Conservation (phyloP, 805 yeast genomes). For the Grigorovia yakushimaensis region DNA sequence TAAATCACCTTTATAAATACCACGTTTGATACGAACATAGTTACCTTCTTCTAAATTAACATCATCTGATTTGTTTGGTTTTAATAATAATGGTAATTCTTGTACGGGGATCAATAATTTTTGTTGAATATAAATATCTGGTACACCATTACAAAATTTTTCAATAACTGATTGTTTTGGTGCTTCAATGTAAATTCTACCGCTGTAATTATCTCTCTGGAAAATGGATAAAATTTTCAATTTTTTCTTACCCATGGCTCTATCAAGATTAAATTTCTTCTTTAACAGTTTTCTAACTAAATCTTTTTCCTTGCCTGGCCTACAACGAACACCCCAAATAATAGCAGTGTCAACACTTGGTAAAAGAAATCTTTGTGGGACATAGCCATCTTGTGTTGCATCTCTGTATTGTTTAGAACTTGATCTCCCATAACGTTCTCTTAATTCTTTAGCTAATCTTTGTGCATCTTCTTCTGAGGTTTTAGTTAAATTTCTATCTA, state of each 20-base stretch:
- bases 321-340: constrained; percentile 90
- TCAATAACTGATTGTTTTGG: constrained; percentile 86
- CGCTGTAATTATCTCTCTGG: constrained; percentile 87
- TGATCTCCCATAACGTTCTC: constrained; percentile 84
- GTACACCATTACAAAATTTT: constrained; percentile 79
- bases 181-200: constrained; percentile 91
- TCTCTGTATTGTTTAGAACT: constrained; percentile 65
- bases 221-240: constrained; percentile 80
- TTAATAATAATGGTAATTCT: constrained; percentile 86
- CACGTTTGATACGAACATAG: constrained; percentile 83
- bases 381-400: constrained; percentile 71
- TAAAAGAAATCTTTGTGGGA: constrained; percentile 84
- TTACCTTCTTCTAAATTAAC: constrained; percentile 85
- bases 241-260: constrained; percentile 55
- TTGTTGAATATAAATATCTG: constrained; percentile 66
- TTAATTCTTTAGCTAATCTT: constrained; percentile 79
- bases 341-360: constrained; percentile 96
- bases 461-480: constrained; percentile 93
- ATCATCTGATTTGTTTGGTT: constrained; percentile 82
- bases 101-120: constrained; percentile 87
- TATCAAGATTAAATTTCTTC: constrained; percentile 69
- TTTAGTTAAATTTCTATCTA: constrained; percentile 79
- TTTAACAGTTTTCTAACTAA: constrained; percentile 76
- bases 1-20: constrained; percentile 85
- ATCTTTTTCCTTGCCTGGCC: constrained; percentile 89